phyloP scores from a whole-genome alignment of 352 stramenopile genomes.

The Albugo laibachii region DNA sequence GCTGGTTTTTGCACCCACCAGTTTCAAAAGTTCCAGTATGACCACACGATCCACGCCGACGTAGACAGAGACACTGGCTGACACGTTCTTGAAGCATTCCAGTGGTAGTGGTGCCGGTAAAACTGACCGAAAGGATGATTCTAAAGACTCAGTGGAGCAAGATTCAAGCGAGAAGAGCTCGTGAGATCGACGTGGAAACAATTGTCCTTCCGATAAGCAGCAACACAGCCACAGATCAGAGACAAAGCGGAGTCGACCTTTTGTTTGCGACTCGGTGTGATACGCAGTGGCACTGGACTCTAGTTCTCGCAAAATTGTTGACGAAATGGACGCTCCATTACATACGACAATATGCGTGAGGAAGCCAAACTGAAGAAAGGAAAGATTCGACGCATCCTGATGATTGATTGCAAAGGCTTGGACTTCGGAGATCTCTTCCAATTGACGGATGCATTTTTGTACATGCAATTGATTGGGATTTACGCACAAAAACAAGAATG shows the following conservation, averaged over 20 bases:
- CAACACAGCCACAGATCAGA: constrained; percentile 59
- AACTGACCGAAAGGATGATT: constrained; percentile 12
- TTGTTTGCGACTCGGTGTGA: not conserved
- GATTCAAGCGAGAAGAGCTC: constrained; percentile 1
- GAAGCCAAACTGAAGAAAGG: constrained; percentile 32
- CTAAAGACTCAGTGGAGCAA: constrained; percentile 1
- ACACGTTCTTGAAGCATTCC: constrained; percentile 22
- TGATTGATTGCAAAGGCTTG: constrained; percentile 24
- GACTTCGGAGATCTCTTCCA: constrained; percentile 13
- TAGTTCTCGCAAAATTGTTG: not conserved
- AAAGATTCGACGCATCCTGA: constrained; percentile 25
- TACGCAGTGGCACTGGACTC: constrained; percentile 1
- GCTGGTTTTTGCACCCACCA: constrained; percentile 32
- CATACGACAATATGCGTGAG: constrained; percentile 45
- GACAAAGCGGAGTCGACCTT: constrained; percentile 20
- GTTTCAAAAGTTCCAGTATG: constrained; percentile 23
- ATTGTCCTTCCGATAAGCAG: constrained; percentile 22
- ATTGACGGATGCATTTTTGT: constrained; percentile 18
- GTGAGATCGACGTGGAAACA: constrained; percentile 12
- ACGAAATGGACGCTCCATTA: constrained; percentile 17
- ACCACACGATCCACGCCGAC: constrained; percentile 36
- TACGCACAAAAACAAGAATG: constrained; percentile 36
- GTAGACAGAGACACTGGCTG: constrained; percentile 42
- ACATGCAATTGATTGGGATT: constrained; percentile 22
- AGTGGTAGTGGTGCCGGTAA: constrained; percentile 24